Evolutionary conservation across 352 stramenopile genomes (phyloP), one percentile per base, ranked within the genome.

Genomic region (Blastocystis sp.): DNA sequence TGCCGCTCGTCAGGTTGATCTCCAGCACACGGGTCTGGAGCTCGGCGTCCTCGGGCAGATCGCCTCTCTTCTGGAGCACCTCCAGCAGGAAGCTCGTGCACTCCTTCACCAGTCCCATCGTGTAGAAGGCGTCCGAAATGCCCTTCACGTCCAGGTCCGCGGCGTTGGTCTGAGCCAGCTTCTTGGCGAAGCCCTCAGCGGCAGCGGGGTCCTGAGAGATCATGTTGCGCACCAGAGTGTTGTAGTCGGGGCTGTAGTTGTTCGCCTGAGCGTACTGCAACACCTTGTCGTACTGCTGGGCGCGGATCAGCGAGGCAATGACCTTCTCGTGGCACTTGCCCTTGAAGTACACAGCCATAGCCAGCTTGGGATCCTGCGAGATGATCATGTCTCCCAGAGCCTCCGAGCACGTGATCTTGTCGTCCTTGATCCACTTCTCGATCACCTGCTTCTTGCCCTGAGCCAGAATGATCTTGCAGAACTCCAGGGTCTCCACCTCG

Each of bases 271-370:
- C 91, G 86, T 94, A 94, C 24, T 95, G 93, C 42, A 98, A 94
- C 88, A 99, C 98, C 91, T 99, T 99, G 87, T 98, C 96, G 87
- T 98, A 99, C 89, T 99, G 96, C 63, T 96, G 96, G 44, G 94
- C 91, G 90, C 98, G 94, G 14, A 98, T 93, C 88, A 99, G 98
- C 90, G 95, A 98, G 87, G 98, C 97, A 87, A 99, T 97, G 42
- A 98, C 97, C 91, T 99, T 99, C 73, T 97, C 94, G 34, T 97
- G 95, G 61, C 96, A 95, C 86, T 98, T 96, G 42, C 92, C 92
- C 69, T 95, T 92, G 81, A 99, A 90, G 89, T 98, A 99, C 7
- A 99, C 94, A 51, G 92, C 97, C 51, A 99, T 91, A 4, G 96
- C 96, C 93, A 99, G 97, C 8, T 94, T 97, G 8, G 93, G 94